phyloP scores from a whole-genome alignment of 192 early-diverging fungal genomes.

The Obelidium mucronatum region DNA sequence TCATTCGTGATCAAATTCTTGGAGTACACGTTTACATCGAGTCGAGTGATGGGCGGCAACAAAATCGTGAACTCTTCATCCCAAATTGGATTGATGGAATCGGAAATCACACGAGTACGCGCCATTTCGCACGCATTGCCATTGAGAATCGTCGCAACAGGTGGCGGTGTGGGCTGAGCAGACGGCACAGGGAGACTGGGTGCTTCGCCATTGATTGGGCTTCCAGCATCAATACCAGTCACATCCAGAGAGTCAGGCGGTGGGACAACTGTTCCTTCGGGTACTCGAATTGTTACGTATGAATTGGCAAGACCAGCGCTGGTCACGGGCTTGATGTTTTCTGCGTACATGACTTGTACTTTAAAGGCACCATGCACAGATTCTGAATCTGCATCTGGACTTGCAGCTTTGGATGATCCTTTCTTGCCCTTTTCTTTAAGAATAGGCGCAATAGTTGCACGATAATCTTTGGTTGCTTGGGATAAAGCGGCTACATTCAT shows the following conservation, averaged over 20 bases:
- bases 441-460: slow-evolving; percentile 49
- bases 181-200: slow-evolving; percentile 2
- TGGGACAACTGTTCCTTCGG: slow-evolving; percentile 61
- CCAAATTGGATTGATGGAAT: slow-evolving; percentile 62
- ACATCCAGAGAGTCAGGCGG: slow-evolving; percentile 40
- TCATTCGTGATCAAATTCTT: slow-evolving; percentile 60
- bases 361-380: slow-evolving; percentile 53
- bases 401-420: slow-evolving; percentile 24
- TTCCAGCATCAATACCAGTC: slow-evolving; percentile 24
- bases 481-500: slow-evolving; percentile 58
- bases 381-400: slow-evolving; percentile 44
- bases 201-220: not conserved
- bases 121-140: slow-evolving; percentile 54
- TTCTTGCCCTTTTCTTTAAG: slow-evolving; percentile 36
- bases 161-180: not conserved
- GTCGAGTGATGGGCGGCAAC: slow-evolving; percentile 54
- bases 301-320: slow-evolving; percentile 61
- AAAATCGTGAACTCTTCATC: slow-evolving; percentile 62
- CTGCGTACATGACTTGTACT: slow-evolving; percentile 58
- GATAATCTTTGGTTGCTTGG: slow-evolving; percentile 48
- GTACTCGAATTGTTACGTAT: slow-evolving; percentile 59
- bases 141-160: slow-evolving; percentile 39
- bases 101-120: slow-evolving; percentile 53
- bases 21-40: slow-evolving; percentile 56
- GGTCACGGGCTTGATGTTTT: slow-evolving; percentile 63